Conservation (phyloP, 2,329 filamentous ascomycete genomes). For the Hypomyces perniciosus region DNA sequence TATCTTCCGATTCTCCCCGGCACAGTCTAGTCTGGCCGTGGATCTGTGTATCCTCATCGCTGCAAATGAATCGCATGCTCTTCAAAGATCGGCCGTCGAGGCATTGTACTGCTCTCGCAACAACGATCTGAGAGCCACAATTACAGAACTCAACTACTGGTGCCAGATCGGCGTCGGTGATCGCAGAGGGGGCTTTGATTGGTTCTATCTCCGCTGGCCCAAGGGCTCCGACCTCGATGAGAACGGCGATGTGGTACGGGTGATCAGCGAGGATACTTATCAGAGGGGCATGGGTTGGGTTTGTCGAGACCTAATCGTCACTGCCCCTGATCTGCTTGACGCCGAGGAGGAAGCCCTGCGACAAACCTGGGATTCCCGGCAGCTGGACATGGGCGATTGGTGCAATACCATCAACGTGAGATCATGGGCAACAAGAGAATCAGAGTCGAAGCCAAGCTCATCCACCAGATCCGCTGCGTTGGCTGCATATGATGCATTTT, state of each 20-base stretch:
- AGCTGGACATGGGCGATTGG: constrained; percentile 56
- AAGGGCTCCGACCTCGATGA: constrained; percentile 63
- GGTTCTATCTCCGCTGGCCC: constrained; percentile 78
- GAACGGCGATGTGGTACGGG: constrained; percentile 62
- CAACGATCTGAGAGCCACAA: constrained; percentile 70
- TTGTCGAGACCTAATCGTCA: constrained; percentile 51
- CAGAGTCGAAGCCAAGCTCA: neutral
- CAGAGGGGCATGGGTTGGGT: constrained; percentile 71
- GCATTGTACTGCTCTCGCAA: constrained; percentile 64
- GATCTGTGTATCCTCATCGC: constrained; percentile 80
- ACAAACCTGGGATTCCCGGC: constrained; percentile 64
- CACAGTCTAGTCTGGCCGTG: constrained; percentile 61
- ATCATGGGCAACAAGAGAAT: constrained; percentile 27
- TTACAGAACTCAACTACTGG: constrained; percentile 89
- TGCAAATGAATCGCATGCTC: constrained; percentile 80
- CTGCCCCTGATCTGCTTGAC: constrained; percentile 30
- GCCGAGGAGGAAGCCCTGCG: constrained; percentile 57
- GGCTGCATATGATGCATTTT: constrained; percentile 46
- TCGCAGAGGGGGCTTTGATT: constrained; percentile 78
- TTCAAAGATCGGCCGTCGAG: constrained; percentile 61
- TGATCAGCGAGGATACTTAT: constrained; percentile 79
- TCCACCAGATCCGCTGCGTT: constrained; percentile 28
- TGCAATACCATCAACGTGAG: constrained; percentile 35
- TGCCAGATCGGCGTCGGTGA: constrained; percentile 95
- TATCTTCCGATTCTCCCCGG: constrained; percentile 68